A percentile compares a stretch with the other conserved stretches of the same genome.
These are phyloP conservation scores for Hanseniaspora meyeri DNA, from an alignment of 805 yeast species.

Conservation along the genomic window DNA sequence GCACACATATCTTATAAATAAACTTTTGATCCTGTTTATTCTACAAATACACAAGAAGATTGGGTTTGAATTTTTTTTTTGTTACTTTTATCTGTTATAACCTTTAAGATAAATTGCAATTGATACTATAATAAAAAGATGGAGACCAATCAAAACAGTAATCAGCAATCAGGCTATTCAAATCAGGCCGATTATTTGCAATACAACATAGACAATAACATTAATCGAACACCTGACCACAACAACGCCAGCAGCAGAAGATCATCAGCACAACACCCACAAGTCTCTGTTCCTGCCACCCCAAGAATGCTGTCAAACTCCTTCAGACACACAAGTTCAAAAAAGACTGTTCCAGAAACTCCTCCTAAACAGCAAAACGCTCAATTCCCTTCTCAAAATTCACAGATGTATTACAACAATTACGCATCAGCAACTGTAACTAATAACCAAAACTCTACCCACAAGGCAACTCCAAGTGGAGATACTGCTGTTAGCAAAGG, in stretches of 20 bases:
- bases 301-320: slow-evolving; percentile 47
- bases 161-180: not conserved
- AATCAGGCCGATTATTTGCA: not conserved
- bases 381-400: not conserved
- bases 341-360: slow-evolving; percentile 1
- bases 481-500: not conserved
- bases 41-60: no score
- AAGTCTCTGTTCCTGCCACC: slow-evolving; percentile 43
- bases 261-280: slow-evolving; percentile 10
- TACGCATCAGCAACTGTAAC: slow-evolving; percentile 1
- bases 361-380: slow-evolving; percentile 12
- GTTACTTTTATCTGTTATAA: not conserved
- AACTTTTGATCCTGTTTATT: not conserved
- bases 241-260: not conserved
- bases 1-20: not conserved
- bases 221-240: slow-evolving; percentile 4
- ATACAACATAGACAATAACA: not conserved
- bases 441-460: slow-evolving; percentile 14
- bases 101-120: not conserved
- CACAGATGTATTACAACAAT: not conserved
- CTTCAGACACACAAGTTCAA: not conserved
- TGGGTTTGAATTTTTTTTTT: not conserved
- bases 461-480: slow-evolving; percentile 12
- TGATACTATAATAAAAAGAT: not conserved
- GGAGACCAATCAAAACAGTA: not conserved